Conservation (phyloP, 805 yeast species). For the Pichia insulana region DNA sequence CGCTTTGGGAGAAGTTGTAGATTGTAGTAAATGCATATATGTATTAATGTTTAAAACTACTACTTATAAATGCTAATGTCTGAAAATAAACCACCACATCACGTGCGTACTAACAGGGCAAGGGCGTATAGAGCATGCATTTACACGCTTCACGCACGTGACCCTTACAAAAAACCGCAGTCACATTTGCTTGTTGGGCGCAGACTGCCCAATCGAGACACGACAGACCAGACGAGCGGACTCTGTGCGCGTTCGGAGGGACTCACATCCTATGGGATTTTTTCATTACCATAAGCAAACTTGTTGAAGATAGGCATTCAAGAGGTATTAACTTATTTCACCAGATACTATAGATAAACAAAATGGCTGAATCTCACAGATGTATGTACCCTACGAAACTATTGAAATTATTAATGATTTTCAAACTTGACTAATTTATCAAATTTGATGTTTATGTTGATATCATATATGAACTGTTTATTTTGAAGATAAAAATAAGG, state of each 20-base stretch:
- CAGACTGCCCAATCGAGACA: no score
- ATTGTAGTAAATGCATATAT: not conserved
- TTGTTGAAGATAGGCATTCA: not conserved
- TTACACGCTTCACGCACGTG: no score
- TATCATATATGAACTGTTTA: no score
- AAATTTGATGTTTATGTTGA: no score
- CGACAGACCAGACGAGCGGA: not conserved
- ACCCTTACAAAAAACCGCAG: no score
- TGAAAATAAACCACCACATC: no score
- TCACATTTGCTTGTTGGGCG: no score
- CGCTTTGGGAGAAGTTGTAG: constrained; percentile 41
- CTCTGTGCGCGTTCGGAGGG: not conserved
- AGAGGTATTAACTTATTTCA: not conserved
- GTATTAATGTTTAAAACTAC: not conserved
- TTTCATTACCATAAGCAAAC: not conserved
- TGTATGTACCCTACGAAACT: constrained; percentile 48
- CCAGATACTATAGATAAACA: constrained; percentile 23
- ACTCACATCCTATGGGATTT: not conserved
- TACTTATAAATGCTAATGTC: no score
- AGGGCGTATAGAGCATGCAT: no score
- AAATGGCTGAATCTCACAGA: constrained; percentile 97
- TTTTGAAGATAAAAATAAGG: no score
- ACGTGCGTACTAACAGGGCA: constrained; percentile 2
- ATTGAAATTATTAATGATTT: no score
- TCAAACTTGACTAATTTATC: no score